Conservation (phyloP, 2,329 filamentous ascomycete species). For the Chaetomiaceae sp. region DNA sequence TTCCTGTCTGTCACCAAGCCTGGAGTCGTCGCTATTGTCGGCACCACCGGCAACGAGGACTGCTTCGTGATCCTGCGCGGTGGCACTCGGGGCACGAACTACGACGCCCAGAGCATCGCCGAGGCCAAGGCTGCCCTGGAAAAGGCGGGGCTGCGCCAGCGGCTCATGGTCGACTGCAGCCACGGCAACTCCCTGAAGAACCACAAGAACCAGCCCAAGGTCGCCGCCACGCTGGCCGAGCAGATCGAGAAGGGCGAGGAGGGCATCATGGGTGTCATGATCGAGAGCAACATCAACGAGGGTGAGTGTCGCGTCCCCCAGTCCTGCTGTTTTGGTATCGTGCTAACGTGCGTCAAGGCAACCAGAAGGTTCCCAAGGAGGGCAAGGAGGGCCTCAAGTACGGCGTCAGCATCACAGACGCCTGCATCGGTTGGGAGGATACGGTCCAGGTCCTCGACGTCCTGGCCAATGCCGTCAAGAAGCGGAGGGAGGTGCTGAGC, state of each 20-base stretch:
- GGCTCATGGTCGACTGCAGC: slow-evolving; percentile 97
- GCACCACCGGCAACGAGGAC: slow-evolving; percentile 91
- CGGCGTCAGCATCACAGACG: slow-evolving; percentile 95
- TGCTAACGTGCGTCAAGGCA: slow-evolving; percentile 49
- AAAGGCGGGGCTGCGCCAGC: slow-evolving; percentile 67
- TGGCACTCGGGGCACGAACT: slow-evolving; percentile 91
- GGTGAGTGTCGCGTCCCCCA: slow-evolving; percentile 45
- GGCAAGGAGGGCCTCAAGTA: slow-evolving; percentile 83
- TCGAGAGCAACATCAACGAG: slow-evolving; percentile 95
- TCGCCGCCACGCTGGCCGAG: slow-evolving; percentile 73
- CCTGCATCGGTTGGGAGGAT: slow-evolving; percentile 92
- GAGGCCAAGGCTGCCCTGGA: slow-evolving; percentile 75
- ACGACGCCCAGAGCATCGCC: slow-evolving; percentile 76
- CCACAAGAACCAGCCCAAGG: slow-evolving; percentile 95
- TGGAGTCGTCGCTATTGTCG: slow-evolving; percentile 89
- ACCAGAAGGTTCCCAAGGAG: slow-evolving; percentile 86
- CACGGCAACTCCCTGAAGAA: slow-evolving; percentile 96
- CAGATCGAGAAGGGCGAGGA: slow-evolving; percentile 83
- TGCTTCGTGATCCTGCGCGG: slow-evolving; percentile 95
- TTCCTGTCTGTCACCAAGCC: slow-evolving; percentile 98
- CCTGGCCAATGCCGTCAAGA: slow-evolving; percentile 75
- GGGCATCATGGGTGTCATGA: slow-evolving; percentile 96
- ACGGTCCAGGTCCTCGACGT: slow-evolving; percentile 73
- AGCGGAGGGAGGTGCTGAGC: slow-evolving; percentile 53
- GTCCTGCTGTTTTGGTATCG: neutral